These are phyloP conservation scores for Fusarium pseudoanthophilum DNA, from an alignment of 2,329 filamentous ascomycete genomes.

Conservation along the genomic window DNA sequence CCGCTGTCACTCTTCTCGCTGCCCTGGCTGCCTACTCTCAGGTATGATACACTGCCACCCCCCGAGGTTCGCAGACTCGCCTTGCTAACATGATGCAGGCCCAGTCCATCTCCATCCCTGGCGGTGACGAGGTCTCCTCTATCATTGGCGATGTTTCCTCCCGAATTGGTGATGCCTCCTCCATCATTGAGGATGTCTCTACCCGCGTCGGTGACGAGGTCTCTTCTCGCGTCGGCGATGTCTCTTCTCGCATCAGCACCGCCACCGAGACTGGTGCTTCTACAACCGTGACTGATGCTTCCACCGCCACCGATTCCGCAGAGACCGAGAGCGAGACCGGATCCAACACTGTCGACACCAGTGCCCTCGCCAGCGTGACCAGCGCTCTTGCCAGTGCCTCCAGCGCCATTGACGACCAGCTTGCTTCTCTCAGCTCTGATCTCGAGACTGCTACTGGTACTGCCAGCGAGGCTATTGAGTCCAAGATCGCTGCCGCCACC, in stretches of 20 bases:
- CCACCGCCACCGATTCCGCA: conserved; percentile 32
- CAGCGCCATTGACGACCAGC: conserved; percentile 15
- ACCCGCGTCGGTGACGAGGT: conserved; percentile 17
- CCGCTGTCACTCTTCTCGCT: conserved; percentile 46
- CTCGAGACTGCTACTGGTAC: conserved; percentile 41
- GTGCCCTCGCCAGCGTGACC: conserved; percentile 23
- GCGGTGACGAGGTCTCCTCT: conserved; percentile 18
- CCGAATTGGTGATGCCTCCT: conserved; percentile 15
- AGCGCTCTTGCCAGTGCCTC: conserved; percentile 33
- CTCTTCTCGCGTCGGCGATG: conserved; percentile 12
- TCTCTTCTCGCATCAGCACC: conserved; percentile 25
- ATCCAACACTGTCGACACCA: conserved; percentile 31
- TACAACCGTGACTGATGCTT: conserved; percentile 10
- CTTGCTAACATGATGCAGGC: conserved; percentile 21
- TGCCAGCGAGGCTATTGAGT: conserved; percentile 28
- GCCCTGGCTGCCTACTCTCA: conserved; percentile 45
- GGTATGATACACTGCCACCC: conserved; percentile 7
- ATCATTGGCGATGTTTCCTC: conserved; percentile 24
- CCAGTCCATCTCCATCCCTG: conserved; percentile 24
- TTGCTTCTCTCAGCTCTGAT: conserved; percentile 42
- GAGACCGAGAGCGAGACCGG: conserved; percentile 22
- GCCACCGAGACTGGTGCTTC: conserved; percentile 18
- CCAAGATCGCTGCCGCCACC: conserved; percentile 29
- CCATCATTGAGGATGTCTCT: conserved; percentile 15
- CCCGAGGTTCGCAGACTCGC: not conserved